These are phyloP conservation scores for Scleromitrula shiraiana DNA, from an alignment of 2,329 filamentous ascomycete genomes.

Conservation along the genomic window DNA sequence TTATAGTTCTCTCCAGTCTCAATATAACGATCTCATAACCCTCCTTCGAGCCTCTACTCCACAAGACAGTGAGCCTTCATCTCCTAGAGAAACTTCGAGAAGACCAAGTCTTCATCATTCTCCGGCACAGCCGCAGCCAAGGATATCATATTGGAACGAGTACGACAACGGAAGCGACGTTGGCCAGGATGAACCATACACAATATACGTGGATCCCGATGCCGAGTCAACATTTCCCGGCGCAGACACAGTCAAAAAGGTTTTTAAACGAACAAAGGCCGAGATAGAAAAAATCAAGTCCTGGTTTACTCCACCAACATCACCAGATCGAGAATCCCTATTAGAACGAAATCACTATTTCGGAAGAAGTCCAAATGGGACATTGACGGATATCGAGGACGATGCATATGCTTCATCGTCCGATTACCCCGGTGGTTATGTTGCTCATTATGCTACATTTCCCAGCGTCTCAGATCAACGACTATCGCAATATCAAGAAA, in stretches of 20 bases:
- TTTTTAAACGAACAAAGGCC: slow-evolving; percentile 36
- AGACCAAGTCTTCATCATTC: slow-evolving; percentile 14
- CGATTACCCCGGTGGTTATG: slow-evolving; percentile 43
- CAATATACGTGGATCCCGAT: slow-evolving; percentile 68
- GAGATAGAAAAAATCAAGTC: slow-evolving; percentile 44
- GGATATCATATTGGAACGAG: slow-evolving; percentile 83
- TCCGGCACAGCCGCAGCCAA: neutral
- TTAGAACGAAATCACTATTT: slow-evolving; percentile 20
- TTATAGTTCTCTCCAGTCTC: slow-evolving; percentile 44
- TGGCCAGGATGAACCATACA: slow-evolving; percentile 51
- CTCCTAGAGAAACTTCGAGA: slow-evolving; percentile 15
- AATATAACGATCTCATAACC: slow-evolving; percentile 43
- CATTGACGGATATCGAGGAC: slow-evolving; percentile 37
- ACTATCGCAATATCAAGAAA: slow-evolving; percentile 43
- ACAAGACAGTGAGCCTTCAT: slow-evolving; percentile 21
- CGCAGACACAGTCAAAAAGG: slow-evolving; percentile 39
- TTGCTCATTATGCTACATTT: slow-evolving; percentile 44
- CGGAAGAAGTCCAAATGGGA: slow-evolving; percentile 16
- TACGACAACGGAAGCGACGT: slow-evolving; percentile 73
- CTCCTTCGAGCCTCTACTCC: slow-evolving; percentile 37
- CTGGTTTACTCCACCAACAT: slow-evolving; percentile 37
- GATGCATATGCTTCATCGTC: slow-evolving; percentile 45
- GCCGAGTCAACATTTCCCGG: slow-evolving; percentile 52
- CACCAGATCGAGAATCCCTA: slow-evolving; percentile 24
- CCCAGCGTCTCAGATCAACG: slow-evolving; percentile 45